Percentiles rank a stretch among this genome's conserved stretches.
Conservation (phyloP, 306 rosid species). For the Vigna angularis region DNA sequence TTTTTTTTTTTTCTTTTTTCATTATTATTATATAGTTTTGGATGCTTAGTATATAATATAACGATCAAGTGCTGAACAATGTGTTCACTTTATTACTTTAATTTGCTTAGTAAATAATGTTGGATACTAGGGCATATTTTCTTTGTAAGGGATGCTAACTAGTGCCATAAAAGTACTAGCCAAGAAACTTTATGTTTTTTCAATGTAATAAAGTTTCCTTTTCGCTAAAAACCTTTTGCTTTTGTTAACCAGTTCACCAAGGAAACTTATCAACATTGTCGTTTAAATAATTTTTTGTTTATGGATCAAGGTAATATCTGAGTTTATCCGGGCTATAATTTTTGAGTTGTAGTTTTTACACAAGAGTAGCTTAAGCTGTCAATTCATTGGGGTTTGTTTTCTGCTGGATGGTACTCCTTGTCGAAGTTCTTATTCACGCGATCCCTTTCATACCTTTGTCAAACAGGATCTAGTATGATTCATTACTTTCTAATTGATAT, state of each 20-base stretch:
- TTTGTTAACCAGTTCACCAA: neutral
- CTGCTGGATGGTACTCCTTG: neutral
- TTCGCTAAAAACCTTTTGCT: neutral
- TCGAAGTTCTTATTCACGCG: neutral
- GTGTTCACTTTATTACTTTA: neutral
- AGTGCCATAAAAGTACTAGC: neutral
- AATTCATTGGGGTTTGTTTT: neutral
- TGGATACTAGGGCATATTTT: neutral
- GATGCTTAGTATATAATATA: neutral
- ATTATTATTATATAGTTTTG: neutral
- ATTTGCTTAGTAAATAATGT: neutral
- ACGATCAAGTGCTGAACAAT: neutral
- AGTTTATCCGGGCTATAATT: neutral
- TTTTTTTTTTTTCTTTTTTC: too few species aligned
- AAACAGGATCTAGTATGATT: slow-evolving; percentile 9
- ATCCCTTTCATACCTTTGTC: neutral
- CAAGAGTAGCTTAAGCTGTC: neutral
- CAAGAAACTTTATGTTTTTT: neutral
- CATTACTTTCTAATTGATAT: slow-evolving; percentile 30
- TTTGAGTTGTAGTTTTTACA: slow-evolving; percentile 3
- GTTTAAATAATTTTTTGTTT: neutral
- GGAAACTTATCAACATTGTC: neutral
- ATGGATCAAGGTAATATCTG: neutral
- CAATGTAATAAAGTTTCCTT: neutral
- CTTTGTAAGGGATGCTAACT: neutral